phyloP scores from a whole-genome alignment of 2,329 filamentous ascomycete genomes.

The Dactylellina leptospora region DNA sequence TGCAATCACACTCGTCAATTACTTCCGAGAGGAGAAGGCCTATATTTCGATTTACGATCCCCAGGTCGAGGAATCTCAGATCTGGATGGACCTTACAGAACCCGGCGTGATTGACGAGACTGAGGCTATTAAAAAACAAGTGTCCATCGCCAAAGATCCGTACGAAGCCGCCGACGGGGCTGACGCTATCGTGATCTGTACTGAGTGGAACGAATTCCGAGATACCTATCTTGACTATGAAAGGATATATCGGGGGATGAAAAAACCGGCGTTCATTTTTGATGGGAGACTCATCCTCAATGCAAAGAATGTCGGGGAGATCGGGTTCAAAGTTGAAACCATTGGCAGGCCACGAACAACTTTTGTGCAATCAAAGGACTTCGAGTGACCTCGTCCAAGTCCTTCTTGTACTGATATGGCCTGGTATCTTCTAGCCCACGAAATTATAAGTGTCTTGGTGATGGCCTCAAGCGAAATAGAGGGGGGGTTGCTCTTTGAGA shows the following conservation, averaged over 20 bases:
- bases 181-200: conserved; percentile 65
- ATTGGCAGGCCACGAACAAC: conserved; percentile 56
- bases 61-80: conserved; percentile 61
- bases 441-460: too few relatives aligned
- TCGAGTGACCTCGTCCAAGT: conserved; percentile 19
- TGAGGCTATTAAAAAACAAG: conserved; percentile 57
- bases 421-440: too few relatives aligned
- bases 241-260: conserved; percentile 62
- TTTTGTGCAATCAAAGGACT: conserved; percentile 43
- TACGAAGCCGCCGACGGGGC: conserved; percentile 63
- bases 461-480: too few relatives aligned
- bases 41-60: conserved; percentile 67
- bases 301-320: conserved; percentile 55
- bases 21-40: conserved; percentile 71
- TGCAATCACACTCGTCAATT: conserved; percentile 73
- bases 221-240: conserved; percentile 63
- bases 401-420: too few relatives aligned
- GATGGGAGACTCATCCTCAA: conserved; percentile 62
- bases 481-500: too few relatives aligned
- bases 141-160: conserved; percentile 62
- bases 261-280: conserved; percentile 65
- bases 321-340: conserved; percentile 58
- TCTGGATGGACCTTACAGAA: conserved; percentile 58
- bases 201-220: conserved; percentile 67
- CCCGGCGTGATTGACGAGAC: conserved; percentile 58